These are phyloP conservation scores for Gynochthodes officinalis DNA, from an alignment of 257 asterid genomes.

Conservation along the genomic window DNA sequence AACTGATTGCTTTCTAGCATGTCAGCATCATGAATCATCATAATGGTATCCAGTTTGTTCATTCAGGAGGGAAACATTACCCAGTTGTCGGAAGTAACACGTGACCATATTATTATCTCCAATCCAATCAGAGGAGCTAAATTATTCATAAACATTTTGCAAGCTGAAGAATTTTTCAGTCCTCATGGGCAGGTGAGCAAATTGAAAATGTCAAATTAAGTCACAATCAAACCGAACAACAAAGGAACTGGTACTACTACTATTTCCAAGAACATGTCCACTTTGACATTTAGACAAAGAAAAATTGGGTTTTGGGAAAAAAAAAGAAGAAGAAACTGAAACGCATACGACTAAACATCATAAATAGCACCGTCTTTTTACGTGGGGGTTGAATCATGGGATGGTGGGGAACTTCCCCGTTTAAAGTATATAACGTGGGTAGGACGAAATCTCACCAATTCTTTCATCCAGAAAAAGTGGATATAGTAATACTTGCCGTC, in stretches of 20 bases:
- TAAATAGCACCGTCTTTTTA: no score
- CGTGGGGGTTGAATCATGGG: background rate
- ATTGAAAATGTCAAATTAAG: background rate
- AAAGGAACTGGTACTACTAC: background rate
- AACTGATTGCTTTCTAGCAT: background rate
- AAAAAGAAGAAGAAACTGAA: no score
- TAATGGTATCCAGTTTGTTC: no score
- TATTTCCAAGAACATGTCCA: slow-evolving; percentile 1
- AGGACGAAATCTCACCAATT: slow-evolving; percentile 21
- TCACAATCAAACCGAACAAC: background rate
- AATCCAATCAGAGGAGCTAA: background rate
- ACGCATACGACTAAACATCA: background rate
- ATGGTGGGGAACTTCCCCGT: background rate
- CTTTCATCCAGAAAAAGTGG: slow-evolving; percentile 5
- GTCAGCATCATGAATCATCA: background rate
- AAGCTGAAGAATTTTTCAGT: slow-evolving; percentile 14
- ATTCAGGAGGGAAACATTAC: background rate
- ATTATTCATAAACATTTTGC: background rate
- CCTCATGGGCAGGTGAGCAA: background rate
- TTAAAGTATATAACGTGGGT: slow-evolving; percentile 14
- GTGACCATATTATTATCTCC: no score
- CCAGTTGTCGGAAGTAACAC: background rate
- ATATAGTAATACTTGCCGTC: slow-evolving; percentile 22
- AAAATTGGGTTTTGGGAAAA: background rate
- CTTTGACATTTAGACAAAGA: background rate